Evolutionary conservation across 139 green algal species (phyloP), one percentile per base, ranked within the genome.

Genomic region (Chlamydomonas asymmetrica): DNA sequence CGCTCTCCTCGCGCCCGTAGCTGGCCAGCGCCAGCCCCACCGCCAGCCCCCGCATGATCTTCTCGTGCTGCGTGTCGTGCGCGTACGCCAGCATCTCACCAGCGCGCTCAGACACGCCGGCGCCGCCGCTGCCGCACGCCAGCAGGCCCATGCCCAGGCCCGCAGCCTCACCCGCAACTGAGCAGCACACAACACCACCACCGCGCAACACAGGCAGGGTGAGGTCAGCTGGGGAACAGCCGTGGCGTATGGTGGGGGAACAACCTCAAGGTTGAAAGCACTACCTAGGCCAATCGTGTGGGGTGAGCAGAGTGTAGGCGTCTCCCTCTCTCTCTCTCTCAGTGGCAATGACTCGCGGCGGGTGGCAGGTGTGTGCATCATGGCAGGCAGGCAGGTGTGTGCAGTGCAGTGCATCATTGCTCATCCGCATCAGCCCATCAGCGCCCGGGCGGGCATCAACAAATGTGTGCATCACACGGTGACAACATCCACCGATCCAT

Each of bases 61-160:
- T 97, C 85, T 97, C 93, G 71, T 97, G 93, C 87, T 95, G 90
- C 49, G 96, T 99, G 82, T 99, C 95, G 66, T 98, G 95, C 0
- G 95, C 95, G 59, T 99, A 99, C 0, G 94, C 90, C 66, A 98
- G 89, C 87, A 98, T 91, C 87, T 98, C 93, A 1, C 65, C 76
- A 45, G 88, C 89, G 76, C 90, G 90, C 34, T 94, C 92, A 45
- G 70, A 89, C 88, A 45, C 69, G 59, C 78, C 37, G 39, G 78
- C 81, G 39, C 79, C 79, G 63, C 84, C 89, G 60, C 75, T 90
- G 73, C 93, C 93, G 31, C 92, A 92, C 66, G 89, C 81, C 68
- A 99, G 87, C 76, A 99, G 90, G 16, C 96, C 96, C 87, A 99
- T 90, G 8, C 84, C 88, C 8, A 99, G 85, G 61, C 97, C 95